Base-by-base conservation (phyloP, 2,329 filamentous ascomycete species). In the Fusarium solani-melongenae region DNA sequence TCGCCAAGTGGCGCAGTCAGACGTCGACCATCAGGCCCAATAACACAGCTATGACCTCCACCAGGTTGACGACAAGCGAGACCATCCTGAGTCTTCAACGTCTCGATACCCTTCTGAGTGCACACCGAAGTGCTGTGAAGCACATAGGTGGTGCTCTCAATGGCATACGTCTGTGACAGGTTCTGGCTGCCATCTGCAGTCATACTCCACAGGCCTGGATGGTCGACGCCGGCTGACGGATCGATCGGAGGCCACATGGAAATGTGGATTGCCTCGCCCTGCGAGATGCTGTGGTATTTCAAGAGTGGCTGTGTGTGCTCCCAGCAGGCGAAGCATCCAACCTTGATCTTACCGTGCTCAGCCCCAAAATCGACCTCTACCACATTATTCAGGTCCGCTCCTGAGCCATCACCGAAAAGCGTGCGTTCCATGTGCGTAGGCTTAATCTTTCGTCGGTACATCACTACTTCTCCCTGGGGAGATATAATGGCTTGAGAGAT, bases 131-230 rank as follows among this genome's bases (percentile, higher is more conserved):
- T 79, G 31, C 71, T 67, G 22, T 77, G 76, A 4, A 90, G 83
- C 1, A 91, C 89, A 67, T 87, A 91, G 0, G 86, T 79, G 10
- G 83, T 82, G 2, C 86, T 85, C 75, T 92, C 90, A 10, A 91
- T 85, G 1, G 89, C 89, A 71, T 90, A 90, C 0, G 85, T 84
- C 68, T 87, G 86, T 0, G 87, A 86, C 1, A 89, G 80, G 51
- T 75, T 83, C 33, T 82, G 83, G 64, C 82, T 84, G 6, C 83
- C 83, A 31, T 80, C 77, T 8, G 76, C 75, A 17, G 77, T 77
- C 76, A 81, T 81, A 53, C 76, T 78, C 76, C 77, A 81, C 14
- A 80, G 62, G 2, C 77, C 78, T 2, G 77, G 77, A 14, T 71
- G 61, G 6, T 78, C 49, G 1, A 71, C 63, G 2, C 77, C 76